Base-by-base conservation (phyloP, 768 basidiomycete genomes). In the Arthromyces matolae region DNA sequence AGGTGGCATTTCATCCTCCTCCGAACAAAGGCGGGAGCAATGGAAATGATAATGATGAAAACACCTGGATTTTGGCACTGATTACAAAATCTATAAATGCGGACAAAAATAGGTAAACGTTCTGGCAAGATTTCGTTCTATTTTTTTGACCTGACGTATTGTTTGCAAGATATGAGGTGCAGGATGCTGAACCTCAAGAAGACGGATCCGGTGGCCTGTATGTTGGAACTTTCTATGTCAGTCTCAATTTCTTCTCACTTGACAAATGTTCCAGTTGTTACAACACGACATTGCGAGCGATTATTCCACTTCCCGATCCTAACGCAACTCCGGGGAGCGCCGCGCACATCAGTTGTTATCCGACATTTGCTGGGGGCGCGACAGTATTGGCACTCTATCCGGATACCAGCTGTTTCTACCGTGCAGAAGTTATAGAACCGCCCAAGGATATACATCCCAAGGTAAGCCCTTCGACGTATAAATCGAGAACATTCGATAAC, bases 351-450 rank as follows among this genome's bases (percentile, higher is more conserved):
- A 79, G 72, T 56, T 73, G 80, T 3, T 89, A 89, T 60, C 86
- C 80, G 36, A 83, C 83, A 53, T 93, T 89, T 61, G 68, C 77
- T 19, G 67, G 77, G 0, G 83, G 88, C 3, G 81, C 84, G 18
- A 86, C 76, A 0, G 90, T 93, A 8, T 79, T 93, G 78, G 90
- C 88, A 1, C 70, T 92, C n/a, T 93, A 91, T 65, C 90, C 90
- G 0, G 90, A 93, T 60, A 93, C 90, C 0, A 92, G 88, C 56
- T 90, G 87, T 62, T 93, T 93, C 71, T 93, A 93, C 59, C 84
- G 86, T 22, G 90, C 90, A 6, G 86, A 89, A 58, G 89, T 93
- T 5, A 73, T 89, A 37, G 74, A 80, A n/a, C 78, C 80, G 8
- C 89, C 87, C 8, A 71, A 65, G 51, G 66, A 72, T 41, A 60